Evolutionary conservation across 352 stramenopile genomes (phyloP), one percentile per base, ranked within the genome.

Genomic region (Elongisporangium senticosum): DNA sequence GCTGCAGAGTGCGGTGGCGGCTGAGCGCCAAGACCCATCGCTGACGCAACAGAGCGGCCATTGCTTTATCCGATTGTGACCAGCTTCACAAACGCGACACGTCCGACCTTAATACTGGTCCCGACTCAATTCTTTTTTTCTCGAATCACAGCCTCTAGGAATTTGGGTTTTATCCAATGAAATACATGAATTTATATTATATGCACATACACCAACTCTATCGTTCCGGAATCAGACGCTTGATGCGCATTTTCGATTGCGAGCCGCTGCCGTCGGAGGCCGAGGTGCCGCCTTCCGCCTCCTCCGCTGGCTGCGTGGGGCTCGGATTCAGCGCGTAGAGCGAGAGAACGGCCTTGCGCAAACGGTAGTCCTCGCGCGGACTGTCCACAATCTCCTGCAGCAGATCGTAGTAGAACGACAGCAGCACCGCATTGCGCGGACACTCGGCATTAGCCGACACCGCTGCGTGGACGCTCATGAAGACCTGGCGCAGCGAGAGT

Each of bases 401-500:
- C 7, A 67, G 22, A n/a, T 78, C 48, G 6, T 66, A 43, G 50
- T 74, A 71, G 59, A 72, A 78, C 15, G 53, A 33, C 3, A 69
- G 54, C 47, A 89, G 26, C 17, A 63, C 69, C 39, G 66, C 59
- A 49, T 71, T 76, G 6, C 69, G 67, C 26, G 77, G 56, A 20
- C 51, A 21, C 7, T 54, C 8, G 1, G 10, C 23, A 2, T 75
- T 63, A 24, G 22, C 52, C 10, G 58, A 57, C 39, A 64, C 65
- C 3, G 70, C 71, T n/a, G 51, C 64, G 49, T 67, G 52, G 0
- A 91, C 54, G 11, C 49, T 49, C 0, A 40, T 59, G 13, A 90
- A 64, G 24, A 89, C 53, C 17, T 87, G 65, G 4, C 51, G 20
- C 7, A 84, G 24, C 2, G 57, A 61, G 21, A 90, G 56, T 13